A percentile compares a stretch with the other conserved stretches of the same genome.
phyloP scores from a whole-genome alignment of 208 protist genomes.

The Leishmania braziliensis region DNA sequence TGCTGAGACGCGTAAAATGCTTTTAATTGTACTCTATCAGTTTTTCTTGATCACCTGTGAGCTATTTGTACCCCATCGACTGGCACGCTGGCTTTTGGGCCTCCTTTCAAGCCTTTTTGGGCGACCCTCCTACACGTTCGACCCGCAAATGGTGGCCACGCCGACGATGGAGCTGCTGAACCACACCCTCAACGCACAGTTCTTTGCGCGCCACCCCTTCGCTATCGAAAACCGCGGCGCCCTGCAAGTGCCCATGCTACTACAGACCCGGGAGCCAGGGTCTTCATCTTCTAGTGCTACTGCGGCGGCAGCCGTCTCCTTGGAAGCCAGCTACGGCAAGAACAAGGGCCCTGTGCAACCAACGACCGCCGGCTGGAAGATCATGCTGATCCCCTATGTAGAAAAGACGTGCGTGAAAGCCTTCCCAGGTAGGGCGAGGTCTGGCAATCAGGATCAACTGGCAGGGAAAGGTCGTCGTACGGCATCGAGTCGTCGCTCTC shows the following conservation, averaged over 20 bases:
- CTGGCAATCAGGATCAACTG: not conserved
- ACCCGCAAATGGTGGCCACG: constrained; percentile 32
- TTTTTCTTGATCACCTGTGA: constrained; percentile 42
- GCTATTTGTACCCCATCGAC: constrained; percentile 38
- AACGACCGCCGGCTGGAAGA: constrained; percentile 18
- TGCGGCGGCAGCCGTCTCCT: not conserved
- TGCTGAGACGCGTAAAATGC: constrained; percentile 4
- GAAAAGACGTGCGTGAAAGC: constrained; percentile 2
- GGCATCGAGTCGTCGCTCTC: not conserved
- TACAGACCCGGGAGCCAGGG: constrained; percentile 10
- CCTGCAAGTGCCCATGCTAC: constrained; percentile 23
- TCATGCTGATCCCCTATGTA: constrained; percentile 28
- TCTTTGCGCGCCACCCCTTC: constrained; percentile 30
- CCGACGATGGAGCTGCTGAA: constrained; percentile 45
- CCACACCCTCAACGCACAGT: constrained; percentile 35
- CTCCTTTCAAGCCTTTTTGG: constrained; percentile 25
- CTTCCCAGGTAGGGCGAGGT: not conserved
- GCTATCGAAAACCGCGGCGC: constrained; percentile 29
- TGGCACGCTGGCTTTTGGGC: constrained; percentile 41
- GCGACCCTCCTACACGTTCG: constrained; percentile 49
- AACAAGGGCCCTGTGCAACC: not conserved
- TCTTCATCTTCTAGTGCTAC: not conserved
- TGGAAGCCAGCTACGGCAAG: not conserved
- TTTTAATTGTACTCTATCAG: constrained; percentile 36
- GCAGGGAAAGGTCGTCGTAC: not conserved